Conservation (phyloP, 805 yeast genomes). For the Spathaspora hagerdaliae region DNA sequence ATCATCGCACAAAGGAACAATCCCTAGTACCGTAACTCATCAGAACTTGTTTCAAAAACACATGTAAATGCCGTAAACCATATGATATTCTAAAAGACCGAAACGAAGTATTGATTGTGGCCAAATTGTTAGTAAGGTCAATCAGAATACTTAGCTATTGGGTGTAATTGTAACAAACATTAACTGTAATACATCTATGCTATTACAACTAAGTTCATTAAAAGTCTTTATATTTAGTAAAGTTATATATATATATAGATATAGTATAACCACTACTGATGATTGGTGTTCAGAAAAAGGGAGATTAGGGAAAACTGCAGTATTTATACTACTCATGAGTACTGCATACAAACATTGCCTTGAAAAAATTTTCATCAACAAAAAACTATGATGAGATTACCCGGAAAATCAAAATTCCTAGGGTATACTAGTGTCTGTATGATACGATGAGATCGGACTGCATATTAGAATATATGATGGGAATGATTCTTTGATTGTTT, state of each 20-base stretch:
- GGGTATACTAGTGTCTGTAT: not conserved
- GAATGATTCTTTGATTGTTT: not conserved
- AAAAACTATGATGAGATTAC: not conserved
- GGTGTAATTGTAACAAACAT: conserved; percentile 5
- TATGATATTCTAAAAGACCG: conserved; percentile 58
- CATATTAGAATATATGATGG: not conserved
- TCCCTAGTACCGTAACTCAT: conserved; percentile 13
- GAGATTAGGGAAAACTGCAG: conserved; percentile 21
- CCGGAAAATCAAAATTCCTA: not conserved
- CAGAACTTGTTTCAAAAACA: conserved; percentile 26
- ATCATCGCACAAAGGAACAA: conserved; percentile 12
- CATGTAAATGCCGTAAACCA: conserved; percentile 12
- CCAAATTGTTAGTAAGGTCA: conserved; percentile 74
- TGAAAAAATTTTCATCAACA: not conserved
- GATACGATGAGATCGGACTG: not conserved
- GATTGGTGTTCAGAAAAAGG: conserved; percentile 38
- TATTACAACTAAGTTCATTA: not conserved
- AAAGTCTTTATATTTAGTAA: conserved; percentile 13
- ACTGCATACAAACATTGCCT: not conserved
- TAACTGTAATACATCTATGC: conserved; percentile 5
- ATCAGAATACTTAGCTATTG: conserved; percentile 57
- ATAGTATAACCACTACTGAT: conserved; percentile 84
- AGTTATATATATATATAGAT: conserved; percentile 57
- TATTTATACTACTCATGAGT: conserved; percentile 21
- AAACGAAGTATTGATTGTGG: conserved; percentile 72